Base-by-base conservation (phyloP, 2,329 filamentous ascomycete genomes). In the Epichloe scottii region DNA sequence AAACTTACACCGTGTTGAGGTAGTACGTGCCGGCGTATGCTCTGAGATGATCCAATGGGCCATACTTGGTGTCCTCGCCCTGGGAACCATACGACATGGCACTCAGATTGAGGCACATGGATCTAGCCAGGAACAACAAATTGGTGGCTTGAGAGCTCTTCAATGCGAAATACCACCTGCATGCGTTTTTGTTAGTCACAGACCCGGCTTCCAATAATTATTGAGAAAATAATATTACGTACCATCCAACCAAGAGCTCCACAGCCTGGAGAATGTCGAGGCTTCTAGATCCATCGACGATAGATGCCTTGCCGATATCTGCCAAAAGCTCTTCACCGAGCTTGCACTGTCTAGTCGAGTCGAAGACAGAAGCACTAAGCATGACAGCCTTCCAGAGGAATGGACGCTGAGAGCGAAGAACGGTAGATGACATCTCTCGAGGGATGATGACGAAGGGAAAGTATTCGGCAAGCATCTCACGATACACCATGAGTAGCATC, bases 1-100 rank as follows among this genome's bases (percentile, higher is more conserved):
- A 1, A 2, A 63, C 71, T 58, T 53, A 75, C 72, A 73, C 57
- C 6, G 73, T 73, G 33, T 74, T 72, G 4, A 77, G 56, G 50
- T 77, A 77, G 52, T 75, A 78, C 4, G 71, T 72, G 2, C 72
- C 74, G 0, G 68, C 67, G 57, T 73, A 75, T 0, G 73, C 71
- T 43, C 75, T 65, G 62, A 75, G 68, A 44, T 68, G 60, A 51
- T 76, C 71, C 10, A 76, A 55, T 21, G 62, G 62, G 1, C 58
- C 55, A 41, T 62, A 64, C 30, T 56, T 59, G 14, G 58, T 21
- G 52, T 57, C 59, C 15, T 56, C 58, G 0, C 59, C 56, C 46
- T 71, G 54, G 11, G 53, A 55, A 4, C 54, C 54, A 33, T 54
- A 57, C 6, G 55, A 55, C 50, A 56, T 57, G 48, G 68, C 66